phyloP scores from a whole-genome alignment of 1,139 yeast species.

The Debaryomyces udenii region DNA sequence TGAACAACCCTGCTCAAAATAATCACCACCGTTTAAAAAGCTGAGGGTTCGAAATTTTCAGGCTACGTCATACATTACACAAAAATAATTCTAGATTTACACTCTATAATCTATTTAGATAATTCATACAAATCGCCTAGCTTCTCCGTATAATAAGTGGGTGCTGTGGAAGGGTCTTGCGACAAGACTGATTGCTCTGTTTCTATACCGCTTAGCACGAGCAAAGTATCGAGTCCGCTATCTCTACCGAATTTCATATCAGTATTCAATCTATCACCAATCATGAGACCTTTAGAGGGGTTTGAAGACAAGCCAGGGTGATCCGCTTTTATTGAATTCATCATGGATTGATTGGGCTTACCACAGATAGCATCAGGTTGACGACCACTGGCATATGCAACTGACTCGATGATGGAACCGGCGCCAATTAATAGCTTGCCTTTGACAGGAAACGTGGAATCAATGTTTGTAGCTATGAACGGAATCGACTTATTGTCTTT shows the following conservation, averaged over 20 bases:
- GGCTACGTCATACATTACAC: conserved; percentile 15
- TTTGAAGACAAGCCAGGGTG: conserved; percentile 50
- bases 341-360: conserved; percentile 87
- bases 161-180: conserved; percentile 49
- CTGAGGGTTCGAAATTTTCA: conserved; percentile 5
- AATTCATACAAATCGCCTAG: conserved; percentile 77
- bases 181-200: conserved; percentile 59
- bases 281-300: conserved; percentile 77
- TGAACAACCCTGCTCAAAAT: conserved; percentile 6
- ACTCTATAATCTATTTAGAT: conserved; percentile 9
- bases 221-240: conserved; percentile 80
- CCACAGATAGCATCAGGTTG: conserved; percentile 74
- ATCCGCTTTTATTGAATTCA: conserved; percentile 82
- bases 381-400: conserved; percentile 77
- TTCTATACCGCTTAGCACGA: conserved; percentile 91
- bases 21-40: no score
- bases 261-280: conserved; percentile 94
- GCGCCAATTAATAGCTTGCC: conserved; percentile 92
- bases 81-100: conserved; percentile 6
- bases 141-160: conserved; percentile 70
- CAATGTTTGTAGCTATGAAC: conserved; percentile 93
- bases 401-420: conserved; percentile 83
- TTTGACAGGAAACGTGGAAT: conserved; percentile 89
- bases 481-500: conserved; percentile 63
- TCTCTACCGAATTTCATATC: conserved; percentile 90